Percentiles rank a stretch among this genome's conserved stretches.
phyloP scores from a whole-genome alignment of 176 grass and related monocot genomes.

The Triticum turgidum region DNA sequence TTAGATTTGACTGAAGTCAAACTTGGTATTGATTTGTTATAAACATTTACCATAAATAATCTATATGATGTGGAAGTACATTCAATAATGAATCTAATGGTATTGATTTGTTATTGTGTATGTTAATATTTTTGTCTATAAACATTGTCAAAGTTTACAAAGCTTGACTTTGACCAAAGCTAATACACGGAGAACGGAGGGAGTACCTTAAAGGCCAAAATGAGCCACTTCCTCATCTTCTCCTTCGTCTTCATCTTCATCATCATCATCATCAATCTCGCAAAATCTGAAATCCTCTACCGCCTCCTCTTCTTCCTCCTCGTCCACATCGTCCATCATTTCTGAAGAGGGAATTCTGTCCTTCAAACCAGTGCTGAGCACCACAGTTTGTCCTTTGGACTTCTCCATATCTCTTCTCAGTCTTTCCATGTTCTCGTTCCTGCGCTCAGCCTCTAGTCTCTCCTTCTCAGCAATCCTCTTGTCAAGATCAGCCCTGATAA shows the following conservation, averaged over 20 bases:
- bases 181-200: no score
- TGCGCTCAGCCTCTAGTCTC: slow-evolving; percentile 57
- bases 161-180: no score
- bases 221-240: slow-evolving; percentile 75
- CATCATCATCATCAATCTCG: slow-evolving; percentile 63
- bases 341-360: slow-evolving; percentile 40
- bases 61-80: no score
- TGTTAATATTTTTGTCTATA: no score
- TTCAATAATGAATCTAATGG: no score
- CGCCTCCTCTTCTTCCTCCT: slow-evolving; percentile 68
- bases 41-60: no score
- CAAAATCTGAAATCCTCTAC: slow-evolving; percentile 51
- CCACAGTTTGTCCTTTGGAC: slow-evolving; percentile 74
- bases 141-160: no score
- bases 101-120: no score
- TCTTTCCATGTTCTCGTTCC: slow-evolving; percentile 73
- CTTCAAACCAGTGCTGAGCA: slow-evolving; percentile 79
- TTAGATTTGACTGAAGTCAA: no score
- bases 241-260: slow-evolving; percentile 53
- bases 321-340: slow-evolving; percentile 51
- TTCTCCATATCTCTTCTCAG: slow-evolving; percentile 78
- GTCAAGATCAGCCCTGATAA: slow-evolving; percentile 77
- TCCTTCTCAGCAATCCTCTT: slow-evolving; percentile 84
- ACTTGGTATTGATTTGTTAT: no score
- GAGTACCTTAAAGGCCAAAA: slow-evolving; percentile 64